phyloP scores from a whole-genome alignment of 1,284 basidiomycete species.

The Volvariella volvacea region DNA sequence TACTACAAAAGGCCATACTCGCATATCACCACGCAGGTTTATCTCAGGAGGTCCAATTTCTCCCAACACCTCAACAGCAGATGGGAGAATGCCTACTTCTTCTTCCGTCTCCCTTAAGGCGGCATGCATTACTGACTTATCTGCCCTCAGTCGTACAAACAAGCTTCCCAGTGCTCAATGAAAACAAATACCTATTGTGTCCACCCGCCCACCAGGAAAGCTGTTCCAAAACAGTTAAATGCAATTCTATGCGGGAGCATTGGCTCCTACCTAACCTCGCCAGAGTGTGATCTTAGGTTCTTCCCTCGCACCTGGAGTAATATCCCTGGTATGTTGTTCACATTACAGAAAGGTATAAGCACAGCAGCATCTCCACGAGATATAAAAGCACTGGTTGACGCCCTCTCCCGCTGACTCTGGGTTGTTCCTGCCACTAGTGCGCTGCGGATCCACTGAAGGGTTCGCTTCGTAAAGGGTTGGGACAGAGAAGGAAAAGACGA shows the following conservation, averaged over 20 bases:
- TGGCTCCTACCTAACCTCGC: constrained; percentile 69
- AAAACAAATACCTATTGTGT: constrained; percentile 36
- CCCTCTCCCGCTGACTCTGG: constrained; percentile 9
- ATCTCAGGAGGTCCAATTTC: constrained; percentile 54
- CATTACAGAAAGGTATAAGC: constrained; percentile 70
- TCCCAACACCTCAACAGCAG: constrained; percentile 60
- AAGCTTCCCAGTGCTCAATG: constrained; percentile 2
- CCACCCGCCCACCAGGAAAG: constrained; percentile 74
- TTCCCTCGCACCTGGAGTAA: constrained; percentile 68
- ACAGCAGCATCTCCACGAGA: constrained; percentile 51
- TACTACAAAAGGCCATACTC: constrained; percentile 73
- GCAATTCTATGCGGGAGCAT: neutral
- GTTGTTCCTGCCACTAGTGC: constrained; percentile 22
- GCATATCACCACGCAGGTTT: constrained; percentile 49
- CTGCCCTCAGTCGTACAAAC: constrained; percentile 34
- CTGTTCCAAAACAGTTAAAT: constrained; percentile 26
- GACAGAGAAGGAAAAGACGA: constrained; percentile 19
- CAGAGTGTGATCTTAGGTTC: constrained; percentile 59
- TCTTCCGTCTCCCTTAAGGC: constrained; percentile 71
- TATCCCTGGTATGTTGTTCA: constrained; percentile 56
- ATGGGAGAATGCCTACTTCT: constrained; percentile 57
- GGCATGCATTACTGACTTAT: constrained; percentile 44
- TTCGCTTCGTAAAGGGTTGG: constrained; percentile 29
- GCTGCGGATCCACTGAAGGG: constrained; percentile 31
- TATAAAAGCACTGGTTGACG: neutral